phyloP scores from a whole-genome alignment of 768 basidiomycete species.

The Hygrocybe coccinea region DNA sequence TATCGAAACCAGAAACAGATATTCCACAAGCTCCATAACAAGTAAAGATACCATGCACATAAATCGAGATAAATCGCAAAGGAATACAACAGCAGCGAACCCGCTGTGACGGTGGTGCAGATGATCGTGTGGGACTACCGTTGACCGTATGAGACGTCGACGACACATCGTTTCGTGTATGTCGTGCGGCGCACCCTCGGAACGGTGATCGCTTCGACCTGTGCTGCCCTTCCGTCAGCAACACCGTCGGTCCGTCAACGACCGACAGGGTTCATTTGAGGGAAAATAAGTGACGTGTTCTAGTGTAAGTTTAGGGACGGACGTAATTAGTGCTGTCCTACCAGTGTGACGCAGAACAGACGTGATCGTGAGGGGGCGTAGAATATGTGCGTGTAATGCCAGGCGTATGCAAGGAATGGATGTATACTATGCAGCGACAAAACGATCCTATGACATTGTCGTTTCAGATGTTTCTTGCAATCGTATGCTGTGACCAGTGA shows the following conservation, averaged over 20 bases:
- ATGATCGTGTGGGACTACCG: no score
- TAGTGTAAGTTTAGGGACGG: no score
- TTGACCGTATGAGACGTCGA: neutral
- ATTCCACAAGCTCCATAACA: neutral
- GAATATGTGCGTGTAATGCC: neutral
- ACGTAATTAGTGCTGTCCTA: no score
- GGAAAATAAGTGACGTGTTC: no score
- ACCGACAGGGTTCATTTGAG: no score
- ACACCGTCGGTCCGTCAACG: no score
- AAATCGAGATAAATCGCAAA: neutral
- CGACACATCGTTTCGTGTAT: neutral
- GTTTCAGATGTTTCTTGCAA: neutral
- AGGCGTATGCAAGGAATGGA: neutral
- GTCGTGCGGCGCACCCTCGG: no score
- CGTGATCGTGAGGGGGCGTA: neutral
- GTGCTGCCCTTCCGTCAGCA: no score
- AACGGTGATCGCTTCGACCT: no score
- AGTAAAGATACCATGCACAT: neutral
- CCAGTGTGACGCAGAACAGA: neutral
- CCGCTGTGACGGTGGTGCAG: neutral
- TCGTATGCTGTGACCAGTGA: neutral
- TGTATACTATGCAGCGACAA: neutral
- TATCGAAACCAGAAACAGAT: neutral
- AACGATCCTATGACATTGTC: neutral
- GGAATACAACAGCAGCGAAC: neutral